Evolutionary conservation across 495 filamentous ascomycete genomes (phyloP).

Genomic region (Clohesyomyces aquaticus): DNA sequence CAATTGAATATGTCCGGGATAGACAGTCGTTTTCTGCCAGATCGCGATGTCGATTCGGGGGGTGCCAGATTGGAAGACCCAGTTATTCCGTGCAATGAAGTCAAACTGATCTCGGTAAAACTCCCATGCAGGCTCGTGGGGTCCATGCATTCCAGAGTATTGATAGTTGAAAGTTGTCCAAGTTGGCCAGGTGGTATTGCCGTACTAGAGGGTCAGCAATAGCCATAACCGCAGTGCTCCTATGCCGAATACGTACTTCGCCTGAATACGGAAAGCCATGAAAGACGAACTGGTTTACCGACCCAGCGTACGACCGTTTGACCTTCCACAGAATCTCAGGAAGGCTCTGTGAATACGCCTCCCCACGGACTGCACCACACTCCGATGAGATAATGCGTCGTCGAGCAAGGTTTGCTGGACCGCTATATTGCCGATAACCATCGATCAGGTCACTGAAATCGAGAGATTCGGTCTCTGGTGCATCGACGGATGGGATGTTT

Average conservation of each 20-base stretch:
- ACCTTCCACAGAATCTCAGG: constrained; percentile 27
- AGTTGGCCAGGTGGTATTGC: constrained; percentile 26
- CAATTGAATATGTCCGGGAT: constrained; percentile 19
- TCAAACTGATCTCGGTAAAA: constrained; percentile 22
- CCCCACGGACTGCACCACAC: constrained; percentile 19
- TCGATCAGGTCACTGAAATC: constrained; percentile 30
- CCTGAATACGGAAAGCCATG: constrained; percentile 26
- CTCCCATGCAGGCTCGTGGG: constrained; percentile 23
- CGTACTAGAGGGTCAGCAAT: constrained; percentile 4
- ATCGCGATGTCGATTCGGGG: constrained; percentile 19
- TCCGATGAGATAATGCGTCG: constrained; percentile 22
- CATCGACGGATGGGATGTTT: constrained; percentile 23
- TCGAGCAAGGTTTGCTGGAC: constrained; percentile 19
- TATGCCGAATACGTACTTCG: background rate
- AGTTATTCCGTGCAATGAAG: constrained; percentile 26
- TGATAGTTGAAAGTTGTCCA: constrained; percentile 28
- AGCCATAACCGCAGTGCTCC: background rate
- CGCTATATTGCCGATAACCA: constrained; percentile 22
- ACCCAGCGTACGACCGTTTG: constrained; percentile 21
- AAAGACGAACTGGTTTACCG: constrained; percentile 26
- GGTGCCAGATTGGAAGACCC: constrained; percentile 22
- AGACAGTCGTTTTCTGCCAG: constrained; percentile 24
- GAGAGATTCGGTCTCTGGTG: constrained; percentile 31
- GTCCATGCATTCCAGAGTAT: constrained; percentile 19
- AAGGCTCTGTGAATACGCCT: constrained; percentile 26